Percentiles rank a stretch among this genome's conserved stretches.
Conservation (phyloP, 371 early-diverging fungal genomes). For the Apophysomyces elegans region DNA sequence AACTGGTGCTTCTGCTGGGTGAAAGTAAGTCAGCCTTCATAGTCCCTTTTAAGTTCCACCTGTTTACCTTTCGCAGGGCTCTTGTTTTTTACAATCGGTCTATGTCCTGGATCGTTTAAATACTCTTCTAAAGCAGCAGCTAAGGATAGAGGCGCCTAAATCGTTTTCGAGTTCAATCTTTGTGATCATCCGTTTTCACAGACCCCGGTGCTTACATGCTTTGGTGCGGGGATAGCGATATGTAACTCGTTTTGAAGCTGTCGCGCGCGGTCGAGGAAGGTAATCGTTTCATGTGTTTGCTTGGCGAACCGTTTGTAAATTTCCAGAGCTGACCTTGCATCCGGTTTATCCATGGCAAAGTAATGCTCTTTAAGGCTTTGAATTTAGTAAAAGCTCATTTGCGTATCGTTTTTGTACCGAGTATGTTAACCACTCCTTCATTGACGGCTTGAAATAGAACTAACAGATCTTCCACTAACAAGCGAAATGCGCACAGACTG, state of each 20-base stretch:
- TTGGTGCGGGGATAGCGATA: slow-evolving; percentile 80
- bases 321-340: slow-evolving; percentile 76
- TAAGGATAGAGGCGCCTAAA: slow-evolving; percentile 82
- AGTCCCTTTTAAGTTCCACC: too few species aligned
- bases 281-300: slow-evolving; percentile 79
- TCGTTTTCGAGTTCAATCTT: neutral
- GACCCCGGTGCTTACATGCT: slow-evolving; percentile 63
- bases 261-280: slow-evolving; percentile 80
- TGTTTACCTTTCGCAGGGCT: too few species aligned
- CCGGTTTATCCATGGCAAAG: slow-evolving; percentile 81
- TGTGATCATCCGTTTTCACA: neutral
- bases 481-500: slow-evolving; percentile 80
- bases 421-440: slow-evolving; percentile 90
- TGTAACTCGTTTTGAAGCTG: slow-evolving; percentile 71
- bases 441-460: slow-evolving; percentile 88
- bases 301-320: slow-evolving; percentile 88
- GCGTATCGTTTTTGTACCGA: slow-evolving; percentile 57
- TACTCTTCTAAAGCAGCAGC: slow-evolving; percentile 87
- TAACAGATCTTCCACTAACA: slow-evolving; percentile 84
- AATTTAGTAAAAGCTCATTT: neutral
- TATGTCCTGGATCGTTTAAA: slow-evolving; percentile 74
- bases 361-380: slow-evolving; percentile 60
- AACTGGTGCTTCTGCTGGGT: slow-evolving; percentile 11
- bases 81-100: slow-evolving; percentile 45
- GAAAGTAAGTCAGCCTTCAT: neutral